Conservation (phyloP, 768 basidiomycete species). For the Naematelia encephala region DNA sequence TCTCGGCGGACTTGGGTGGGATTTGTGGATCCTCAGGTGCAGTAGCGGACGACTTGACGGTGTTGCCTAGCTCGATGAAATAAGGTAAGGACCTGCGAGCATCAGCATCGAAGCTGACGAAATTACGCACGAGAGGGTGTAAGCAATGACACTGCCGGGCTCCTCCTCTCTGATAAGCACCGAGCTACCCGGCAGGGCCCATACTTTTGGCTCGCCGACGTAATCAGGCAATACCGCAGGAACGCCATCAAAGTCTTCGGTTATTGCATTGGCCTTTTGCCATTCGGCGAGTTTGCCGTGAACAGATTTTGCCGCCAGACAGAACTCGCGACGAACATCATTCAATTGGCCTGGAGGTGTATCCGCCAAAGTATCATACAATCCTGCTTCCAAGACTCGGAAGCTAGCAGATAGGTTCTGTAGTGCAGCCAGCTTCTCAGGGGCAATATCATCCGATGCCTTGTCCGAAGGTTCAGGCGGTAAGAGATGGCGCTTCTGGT, state of each 20-base stretch:
- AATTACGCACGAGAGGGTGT: constrained; percentile 36
- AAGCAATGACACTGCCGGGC: constrained; percentile 39
- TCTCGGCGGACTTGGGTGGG: constrained; percentile 5
- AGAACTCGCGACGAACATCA: constrained; percentile 19
- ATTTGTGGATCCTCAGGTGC: background rate
- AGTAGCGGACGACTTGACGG: constrained; percentile 4
- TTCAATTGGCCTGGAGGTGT: constrained; percentile 22
- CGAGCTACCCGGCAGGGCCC: constrained; percentile 32
- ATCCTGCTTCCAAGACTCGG: background rate
- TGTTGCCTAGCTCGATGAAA: constrained; percentile 26
- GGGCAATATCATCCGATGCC: background rate
- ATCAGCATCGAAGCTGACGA: background rate
- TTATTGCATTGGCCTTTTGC: constrained; percentile 6
- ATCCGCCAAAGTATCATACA: constrained; percentile 5
- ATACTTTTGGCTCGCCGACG: constrained; percentile 3
- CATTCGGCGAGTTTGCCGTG: constrained; percentile 6
- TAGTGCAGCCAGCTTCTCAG: background rate
- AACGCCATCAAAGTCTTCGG: background rate
- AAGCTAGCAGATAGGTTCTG: background rate
- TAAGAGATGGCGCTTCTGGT: background rate
- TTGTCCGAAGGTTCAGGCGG: background rate
- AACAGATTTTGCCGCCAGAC: background rate
- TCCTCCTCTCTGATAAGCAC: constrained; percentile 38
- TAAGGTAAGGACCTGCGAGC: constrained; percentile 27
- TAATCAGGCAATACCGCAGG: constrained; percentile 17